Evolutionary conservation across 2,329 filamentous ascomycete genomes (phyloP).

Genomic region (Alternaria rosae): DNA sequence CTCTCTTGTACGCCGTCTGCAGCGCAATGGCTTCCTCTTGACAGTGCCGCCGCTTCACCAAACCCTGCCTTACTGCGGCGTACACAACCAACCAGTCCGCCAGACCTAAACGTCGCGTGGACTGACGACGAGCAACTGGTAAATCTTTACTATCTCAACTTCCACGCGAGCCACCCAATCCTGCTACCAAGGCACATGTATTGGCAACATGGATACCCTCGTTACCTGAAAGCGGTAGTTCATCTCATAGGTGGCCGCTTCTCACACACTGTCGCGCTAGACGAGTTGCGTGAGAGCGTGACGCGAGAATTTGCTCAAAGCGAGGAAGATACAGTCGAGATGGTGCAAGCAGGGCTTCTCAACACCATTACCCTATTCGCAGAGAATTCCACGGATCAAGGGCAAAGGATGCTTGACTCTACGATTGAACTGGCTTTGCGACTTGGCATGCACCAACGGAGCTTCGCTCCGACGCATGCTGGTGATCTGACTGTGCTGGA

Average conservation of each 20-base stretch:
- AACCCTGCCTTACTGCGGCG: background rate
- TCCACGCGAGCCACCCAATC: slow-evolving; percentile 61
- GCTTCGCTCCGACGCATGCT: slow-evolving; percentile 69
- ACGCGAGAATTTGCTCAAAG: slow-evolving; percentile 15
- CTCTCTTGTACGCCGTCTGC: slow-evolving; percentile 15
- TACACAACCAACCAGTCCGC: background rate
- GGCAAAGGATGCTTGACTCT: slow-evolving; percentile 68
- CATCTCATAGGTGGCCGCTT: slow-evolving; percentile 62
- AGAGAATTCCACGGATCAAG: slow-evolving; percentile 70
- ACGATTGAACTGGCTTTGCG: slow-evolving; percentile 75
- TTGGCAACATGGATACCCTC: slow-evolving; percentile 47
- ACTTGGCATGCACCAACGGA: slow-evolving; percentile 73
- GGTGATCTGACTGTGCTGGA: slow-evolving; percentile 69
- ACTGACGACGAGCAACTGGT: slow-evolving; percentile 46
- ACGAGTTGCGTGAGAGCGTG: slow-evolving; percentile 43
- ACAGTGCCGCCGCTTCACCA: background rate
- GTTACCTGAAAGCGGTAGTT: slow-evolving; percentile 58
- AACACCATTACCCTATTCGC: slow-evolving; percentile 78
- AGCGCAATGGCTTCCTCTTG: slow-evolving; percentile 30
- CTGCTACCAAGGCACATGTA: slow-evolving; percentile 55
- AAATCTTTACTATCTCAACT: slow-evolving; percentile 59
- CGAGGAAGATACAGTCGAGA: slow-evolving; percentile 51
- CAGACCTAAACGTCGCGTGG: background rate
- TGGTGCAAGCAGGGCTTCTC: slow-evolving; percentile 77
- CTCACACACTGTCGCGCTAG: slow-evolving; percentile 49